These are phyloP conservation scores for Cordia subcordata DNA, from an alignment of 257 asterid genomes.

Conservation along the genomic window DNA sequence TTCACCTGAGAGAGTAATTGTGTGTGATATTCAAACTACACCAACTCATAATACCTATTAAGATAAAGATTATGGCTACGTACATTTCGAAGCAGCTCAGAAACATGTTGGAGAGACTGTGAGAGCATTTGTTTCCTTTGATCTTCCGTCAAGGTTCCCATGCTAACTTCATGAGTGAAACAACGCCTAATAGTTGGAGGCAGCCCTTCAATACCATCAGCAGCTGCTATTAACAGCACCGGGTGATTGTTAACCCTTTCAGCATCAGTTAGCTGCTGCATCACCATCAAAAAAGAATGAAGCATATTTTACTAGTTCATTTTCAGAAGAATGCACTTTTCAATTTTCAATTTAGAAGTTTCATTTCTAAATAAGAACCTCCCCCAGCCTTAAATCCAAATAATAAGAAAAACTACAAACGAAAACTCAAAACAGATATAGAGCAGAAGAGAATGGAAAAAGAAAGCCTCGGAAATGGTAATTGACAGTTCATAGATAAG, in stretches of 20 bases:
- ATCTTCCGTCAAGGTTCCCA: slow-evolving; percentile 75
- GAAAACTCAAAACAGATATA: neutral
- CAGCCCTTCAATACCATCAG: slow-evolving; percentile 81
- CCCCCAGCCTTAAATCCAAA: neutral
- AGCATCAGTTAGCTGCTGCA: slow-evolving; percentile 39
- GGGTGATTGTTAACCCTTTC: slow-evolving; percentile 54
- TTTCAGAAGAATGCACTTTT: neutral
- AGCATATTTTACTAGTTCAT: slow-evolving; percentile 10
- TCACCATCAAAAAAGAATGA: slow-evolving; percentile 15
- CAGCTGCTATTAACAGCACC: slow-evolving; percentile 77
- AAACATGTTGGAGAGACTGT: slow-evolving; percentile 50
- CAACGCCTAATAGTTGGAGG: slow-evolving; percentile 86
- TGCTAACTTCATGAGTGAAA: slow-evolving; percentile 86
- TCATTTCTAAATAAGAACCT: neutral
- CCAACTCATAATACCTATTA: neutral
- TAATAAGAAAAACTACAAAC: neutral
- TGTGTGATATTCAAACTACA: slow-evolving; percentile 1
- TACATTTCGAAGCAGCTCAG: slow-evolving; percentile 63
- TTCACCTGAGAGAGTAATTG: no score
- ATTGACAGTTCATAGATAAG: no score
- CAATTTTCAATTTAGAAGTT: no score
- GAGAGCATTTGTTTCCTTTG: slow-evolving; percentile 74
- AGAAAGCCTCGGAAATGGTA: no score
- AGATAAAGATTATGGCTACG: slow-evolving; percentile 7
- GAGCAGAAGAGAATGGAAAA: neutral